Conservation (phyloP, 2,329 filamentous ascomycete genomes). For the Cladophialophora chaetospira region DNA sequence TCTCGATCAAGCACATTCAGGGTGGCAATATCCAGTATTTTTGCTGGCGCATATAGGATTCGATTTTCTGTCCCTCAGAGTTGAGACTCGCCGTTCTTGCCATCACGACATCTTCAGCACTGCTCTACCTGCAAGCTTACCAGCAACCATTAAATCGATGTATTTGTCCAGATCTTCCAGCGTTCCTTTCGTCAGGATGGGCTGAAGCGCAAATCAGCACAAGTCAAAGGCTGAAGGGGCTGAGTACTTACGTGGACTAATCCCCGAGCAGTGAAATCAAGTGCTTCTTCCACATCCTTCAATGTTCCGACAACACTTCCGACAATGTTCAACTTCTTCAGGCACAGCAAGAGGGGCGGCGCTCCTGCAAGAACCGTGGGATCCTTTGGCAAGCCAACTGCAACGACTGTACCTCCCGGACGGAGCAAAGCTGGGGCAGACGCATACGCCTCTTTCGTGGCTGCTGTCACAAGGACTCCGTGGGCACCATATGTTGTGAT, state of each 20-base stretch:
- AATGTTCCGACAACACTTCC: conserved; percentile 47
- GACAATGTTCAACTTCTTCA: conserved; percentile 47
- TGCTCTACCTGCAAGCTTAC: conserved; percentile 45
- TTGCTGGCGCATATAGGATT: too few relatives aligned
- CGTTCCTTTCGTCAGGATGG: conserved; percentile 32
- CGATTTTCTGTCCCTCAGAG: too few relatives aligned
- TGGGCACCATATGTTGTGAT: conserved; percentile 44
- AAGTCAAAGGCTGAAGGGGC: background rate
- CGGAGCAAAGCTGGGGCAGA: conserved; percentile 38
- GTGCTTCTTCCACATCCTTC: conserved; percentile 50
- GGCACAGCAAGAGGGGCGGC: conserved; percentile 41
- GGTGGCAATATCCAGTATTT: too few relatives aligned
- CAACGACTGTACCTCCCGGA: conserved; percentile 42
- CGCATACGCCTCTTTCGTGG: conserved; percentile 41
- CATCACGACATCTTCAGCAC: conserved; percentile 42
- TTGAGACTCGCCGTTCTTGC: background rate
- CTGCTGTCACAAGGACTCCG: conserved; percentile 42
- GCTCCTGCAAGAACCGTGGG: conserved; percentile 41
- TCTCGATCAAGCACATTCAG: too few relatives aligned
- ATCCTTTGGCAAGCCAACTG: conserved; percentile 41
- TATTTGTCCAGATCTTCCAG: conserved; percentile 36
- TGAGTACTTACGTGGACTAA: conserved; percentile 38
- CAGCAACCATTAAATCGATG: conserved; percentile 42
- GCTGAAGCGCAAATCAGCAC: conserved; percentile 24
- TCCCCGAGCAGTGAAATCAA: conserved; percentile 49